These are phyloP conservation scores for Claviceps africana DNA, from an alignment of 2,329 filamentous ascomycete genomes.

Conservation along the genomic window DNA sequence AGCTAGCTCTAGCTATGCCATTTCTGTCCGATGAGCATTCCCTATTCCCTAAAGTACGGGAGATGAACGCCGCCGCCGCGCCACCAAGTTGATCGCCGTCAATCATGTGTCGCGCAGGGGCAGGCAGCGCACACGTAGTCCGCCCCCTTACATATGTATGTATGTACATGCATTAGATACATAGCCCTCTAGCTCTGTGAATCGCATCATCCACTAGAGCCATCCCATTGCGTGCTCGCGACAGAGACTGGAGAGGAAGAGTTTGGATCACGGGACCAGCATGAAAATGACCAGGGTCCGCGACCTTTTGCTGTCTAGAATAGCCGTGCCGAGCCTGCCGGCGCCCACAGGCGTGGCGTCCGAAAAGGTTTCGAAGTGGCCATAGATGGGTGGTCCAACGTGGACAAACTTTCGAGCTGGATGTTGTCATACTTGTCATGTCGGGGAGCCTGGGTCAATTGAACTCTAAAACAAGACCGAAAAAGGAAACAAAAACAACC, in stretches of 20 bases:
- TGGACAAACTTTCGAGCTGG: neutral
- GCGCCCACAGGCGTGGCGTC: neutral
- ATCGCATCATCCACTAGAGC: neutral
- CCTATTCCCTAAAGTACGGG: no score
- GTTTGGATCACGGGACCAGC: neutral
- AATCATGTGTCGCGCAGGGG: no score
- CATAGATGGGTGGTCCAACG: neutral
- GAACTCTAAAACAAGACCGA: no score
- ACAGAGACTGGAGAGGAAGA: neutral
- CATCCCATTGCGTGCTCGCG: neutral
- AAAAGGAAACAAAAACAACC: no score
- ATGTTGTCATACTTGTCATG: neutral
- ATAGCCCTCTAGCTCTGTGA: neutral
- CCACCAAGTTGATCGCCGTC: no score
- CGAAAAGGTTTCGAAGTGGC: neutral
- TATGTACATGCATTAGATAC: no score
- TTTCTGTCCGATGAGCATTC: no score
- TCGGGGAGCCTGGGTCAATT: neutral
- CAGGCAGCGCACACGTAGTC: no score
- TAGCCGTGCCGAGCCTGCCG: neutral
- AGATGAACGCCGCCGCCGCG: no score
- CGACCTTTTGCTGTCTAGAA: neutral
- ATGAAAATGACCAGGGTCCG: neutral
- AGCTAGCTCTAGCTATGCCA: no score
- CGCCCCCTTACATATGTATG: no score